A percentile compares a stretch with the other conserved stretches of the same genome.
phyloP scores from a whole-genome alignment of 2,329 filamentous ascomycete genomes.

The Exophiala calicioides region DNA sequence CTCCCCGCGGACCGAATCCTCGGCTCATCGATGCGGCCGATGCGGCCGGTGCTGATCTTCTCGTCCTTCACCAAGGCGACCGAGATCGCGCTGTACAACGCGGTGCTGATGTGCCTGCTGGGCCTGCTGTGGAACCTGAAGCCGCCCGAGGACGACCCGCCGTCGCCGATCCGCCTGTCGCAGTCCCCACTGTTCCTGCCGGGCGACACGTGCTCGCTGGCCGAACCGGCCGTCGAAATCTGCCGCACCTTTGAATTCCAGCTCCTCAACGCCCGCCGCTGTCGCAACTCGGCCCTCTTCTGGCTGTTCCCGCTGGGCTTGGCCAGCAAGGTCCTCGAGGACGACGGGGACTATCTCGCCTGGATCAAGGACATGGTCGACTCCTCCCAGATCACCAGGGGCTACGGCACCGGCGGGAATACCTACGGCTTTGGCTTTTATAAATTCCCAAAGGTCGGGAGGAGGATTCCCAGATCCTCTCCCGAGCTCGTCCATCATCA shows the following conservation, averaged over 20 bases:
- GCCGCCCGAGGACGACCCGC: constrained; percentile 3
- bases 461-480: constrained; percentile 10
- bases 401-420: constrained; percentile 17
- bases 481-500: no score
- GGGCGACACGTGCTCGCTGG: constrained; percentile 16
- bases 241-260: constrained; percentile 25
- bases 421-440: constrained; percentile 22
- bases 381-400: constrained; percentile 15
- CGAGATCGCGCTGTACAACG: constrained; percentile 24
- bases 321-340: constrained; percentile 19
- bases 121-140: constrained; percentile 21
- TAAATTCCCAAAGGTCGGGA: constrained; percentile 13
- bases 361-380: constrained; percentile 24
- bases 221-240: constrained; percentile 21
- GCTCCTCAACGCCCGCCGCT: constrained; percentile 9
- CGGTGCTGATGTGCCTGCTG: constrained; percentile 20
- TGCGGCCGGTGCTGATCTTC: constrained; percentile 62
- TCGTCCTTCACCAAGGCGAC: constrained; percentile 18
- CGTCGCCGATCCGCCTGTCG: constrained; percentile 3
- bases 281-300: constrained; percentile 18
- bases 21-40: constrained; percentile 82
- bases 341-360: constrained; percentile 12
- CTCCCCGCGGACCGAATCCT: constrained; percentile 60
- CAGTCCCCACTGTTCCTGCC: constrained; percentile 15
- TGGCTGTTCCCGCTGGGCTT: constrained; percentile 23